These are phyloP conservation scores for Carallia pectinifolia DNA, from an alignment of 345 rosid species.

Conservation along the genomic window DNA sequence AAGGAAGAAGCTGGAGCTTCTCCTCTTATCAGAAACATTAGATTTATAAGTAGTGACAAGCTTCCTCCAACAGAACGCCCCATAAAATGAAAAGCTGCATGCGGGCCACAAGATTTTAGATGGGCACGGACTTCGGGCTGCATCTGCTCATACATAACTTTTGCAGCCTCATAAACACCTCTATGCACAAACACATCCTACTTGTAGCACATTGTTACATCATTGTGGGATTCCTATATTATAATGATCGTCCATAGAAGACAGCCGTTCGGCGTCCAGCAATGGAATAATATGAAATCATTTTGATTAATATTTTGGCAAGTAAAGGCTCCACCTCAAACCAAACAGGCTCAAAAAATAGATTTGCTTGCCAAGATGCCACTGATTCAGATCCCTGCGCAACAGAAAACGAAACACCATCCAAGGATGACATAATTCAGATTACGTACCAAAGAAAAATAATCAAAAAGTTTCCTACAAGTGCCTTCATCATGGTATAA, in stretches of 20 bases:
- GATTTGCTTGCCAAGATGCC: constrained; percentile 95
- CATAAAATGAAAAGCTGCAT: constrained; percentile 74
- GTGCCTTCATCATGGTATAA: neutral
- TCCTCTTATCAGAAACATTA: constrained; percentile 80
- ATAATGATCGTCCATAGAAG: neutral
- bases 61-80: constrained; percentile 99
- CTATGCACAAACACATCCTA: constrained; percentile 74
- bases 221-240: no score
- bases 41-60: constrained; percentile 78
- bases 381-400: constrained; percentile 86
- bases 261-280: neutral
- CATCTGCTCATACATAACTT: constrained; percentile 89
- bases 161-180: constrained; percentile 98
- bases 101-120: constrained; percentile 55
- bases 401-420: neutral
- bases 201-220: no score
- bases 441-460: neutral
- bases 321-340: constrained; percentile 58
- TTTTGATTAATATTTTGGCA: constrained; percentile 1
- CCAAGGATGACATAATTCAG: neutral
- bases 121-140: constrained; percentile 81
- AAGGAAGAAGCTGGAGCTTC: constrained; percentile 72
- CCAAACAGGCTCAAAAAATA: constrained; percentile 83
- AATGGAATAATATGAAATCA: neutral
- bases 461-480: neutral